Base-by-base conservation (phyloP, 192 early-diverging fungal genomes). In the Linnemannia exigua region DNA sequence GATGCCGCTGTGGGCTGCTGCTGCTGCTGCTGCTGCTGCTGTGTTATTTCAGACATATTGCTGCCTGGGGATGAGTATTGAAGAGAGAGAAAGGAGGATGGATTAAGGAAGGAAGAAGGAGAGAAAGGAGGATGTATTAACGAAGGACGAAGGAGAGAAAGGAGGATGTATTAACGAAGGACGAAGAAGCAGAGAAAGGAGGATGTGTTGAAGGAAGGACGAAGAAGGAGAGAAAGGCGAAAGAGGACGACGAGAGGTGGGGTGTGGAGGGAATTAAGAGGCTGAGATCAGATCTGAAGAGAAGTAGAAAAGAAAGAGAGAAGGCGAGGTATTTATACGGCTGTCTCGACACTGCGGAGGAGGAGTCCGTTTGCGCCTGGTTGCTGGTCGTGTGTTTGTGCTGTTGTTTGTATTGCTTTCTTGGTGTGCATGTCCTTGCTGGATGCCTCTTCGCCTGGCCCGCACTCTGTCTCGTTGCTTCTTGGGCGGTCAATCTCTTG, bases 31-130 rank as follows among this genome's bases (percentile, higher is more conserved):
- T 51, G 70, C n/a, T n/a, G n/a, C n/a, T n/a, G n/a, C 31, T 85
- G 72, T 50, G 82, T 75, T 67, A 85, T 85, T 66, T 79, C 82
- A 38, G 76, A 36, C 82, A 85, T 85, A n/a, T n/a, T n/a, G n/a
- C n/a, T 50, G 3, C 41, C 41, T 44, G 54, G 17, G 54, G 17
- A 16, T 58, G 25, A 7, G 54, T 58, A 14, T 19, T 58, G 54
- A 16, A 7, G 41, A 44, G 36, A 44, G 16, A 38, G 11, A 44
- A 71, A 51, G 50, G 50, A 51, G 44, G 28, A 22, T 72, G 9
- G 5, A 11, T n/a, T 66, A 20, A 41, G 5, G 44, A 9, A 20
- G 70, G 70, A 8, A 5, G 44, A 41, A 50, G 20, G 9, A 16
- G 31, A 31, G 20, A 35, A 50, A 52, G 50, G 51, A 46, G n/a